A percentile compares a stretch with the other conserved stretches of the same genome.
These are phyloP conservation scores for Ceratocystis diversiconidia DNA, from an alignment of 2,329 filamentous ascomycete species.

Conservation along the genomic window DNA sequence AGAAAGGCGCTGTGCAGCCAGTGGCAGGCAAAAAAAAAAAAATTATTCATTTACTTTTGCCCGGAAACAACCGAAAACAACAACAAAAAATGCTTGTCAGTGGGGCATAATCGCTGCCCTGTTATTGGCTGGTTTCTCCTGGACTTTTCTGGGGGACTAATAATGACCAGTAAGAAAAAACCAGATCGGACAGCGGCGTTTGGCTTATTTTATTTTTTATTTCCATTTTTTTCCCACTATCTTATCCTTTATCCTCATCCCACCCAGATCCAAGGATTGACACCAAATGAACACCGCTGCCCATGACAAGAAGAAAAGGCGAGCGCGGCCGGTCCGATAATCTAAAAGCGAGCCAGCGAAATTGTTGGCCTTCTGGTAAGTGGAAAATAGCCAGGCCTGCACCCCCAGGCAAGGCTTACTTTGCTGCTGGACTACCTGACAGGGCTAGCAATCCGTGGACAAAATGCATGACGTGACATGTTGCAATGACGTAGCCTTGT, in stretches of 20 bases:
- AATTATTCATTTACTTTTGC: neutral
- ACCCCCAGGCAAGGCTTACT: neutral
- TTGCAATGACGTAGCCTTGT: neutral
- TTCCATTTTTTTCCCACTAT: neutral
- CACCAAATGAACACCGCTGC: neutral
- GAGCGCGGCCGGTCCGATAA: neutral
- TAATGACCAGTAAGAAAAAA: neutral
- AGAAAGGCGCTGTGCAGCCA: neutral
- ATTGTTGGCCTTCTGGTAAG: neutral
- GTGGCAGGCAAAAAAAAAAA: neutral
- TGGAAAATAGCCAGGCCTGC: neutral
- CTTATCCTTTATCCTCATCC: neutral
- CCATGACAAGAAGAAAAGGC: neutral
- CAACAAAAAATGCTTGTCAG: neutral
- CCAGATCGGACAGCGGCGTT: neutral
- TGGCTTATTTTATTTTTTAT: neutral
- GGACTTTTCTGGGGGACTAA: neutral
- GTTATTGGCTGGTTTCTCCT: neutral
- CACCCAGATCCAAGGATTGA: neutral
- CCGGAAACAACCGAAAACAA: constrained; percentile 5
- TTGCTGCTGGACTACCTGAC: neutral
- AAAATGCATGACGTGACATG: constrained; percentile 4
- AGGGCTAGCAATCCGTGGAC: neutral
- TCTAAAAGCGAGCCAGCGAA: neutral
- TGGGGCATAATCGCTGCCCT: neutral